Percentiles rank a stretch among this genome's conserved stretches.
Evolutionary conservation across 352 stramenopile genomes (phyloP).

Genomic region (Phytophthora fragariae): DNA sequence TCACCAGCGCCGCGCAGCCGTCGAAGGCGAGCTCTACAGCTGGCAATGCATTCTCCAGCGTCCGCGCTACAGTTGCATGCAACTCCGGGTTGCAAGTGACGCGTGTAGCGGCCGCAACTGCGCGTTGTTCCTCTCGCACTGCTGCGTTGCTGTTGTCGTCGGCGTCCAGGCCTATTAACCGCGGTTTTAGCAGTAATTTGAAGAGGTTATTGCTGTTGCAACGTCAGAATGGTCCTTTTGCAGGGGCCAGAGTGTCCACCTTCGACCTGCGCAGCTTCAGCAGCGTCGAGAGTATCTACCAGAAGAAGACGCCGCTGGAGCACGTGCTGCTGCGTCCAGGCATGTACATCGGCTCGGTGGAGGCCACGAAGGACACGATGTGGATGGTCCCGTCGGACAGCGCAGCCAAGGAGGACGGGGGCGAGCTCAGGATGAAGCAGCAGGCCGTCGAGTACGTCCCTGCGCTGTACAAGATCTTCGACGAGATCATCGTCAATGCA

Average conservation of each 20-base stretch:
- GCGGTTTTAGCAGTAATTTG: conserved; percentile 5
- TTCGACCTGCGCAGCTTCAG: conserved; percentile 33
- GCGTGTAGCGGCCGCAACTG: conserved; percentile 5
- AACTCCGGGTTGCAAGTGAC: conserved; percentile 5
- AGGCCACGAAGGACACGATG: conserved; percentile 76
- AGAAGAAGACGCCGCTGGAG: conserved; percentile 91
- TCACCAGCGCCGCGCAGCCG: conserved; percentile 23
- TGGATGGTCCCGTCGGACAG: conserved; percentile 68
- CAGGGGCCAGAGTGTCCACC: not conserved
- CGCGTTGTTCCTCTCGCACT: not conserved
- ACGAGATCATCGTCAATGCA: conserved; percentile 99
- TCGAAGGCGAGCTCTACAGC: not conserved
- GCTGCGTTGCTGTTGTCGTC: conserved; percentile 5
- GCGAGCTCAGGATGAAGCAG: conserved; percentile 67
- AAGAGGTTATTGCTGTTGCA: not conserved
- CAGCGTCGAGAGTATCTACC: conserved; percentile 85
- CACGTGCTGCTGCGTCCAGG: conserved; percentile 91
- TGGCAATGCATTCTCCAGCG: not conserved
- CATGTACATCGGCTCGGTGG: conserved; percentile 94
- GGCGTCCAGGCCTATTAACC: conserved; percentile 1
- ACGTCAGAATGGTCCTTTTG: conserved; percentile 7
- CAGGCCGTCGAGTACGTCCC: conserved; percentile 82
- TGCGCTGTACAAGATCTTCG: conserved; percentile 99
- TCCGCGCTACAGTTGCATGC: not conserved
- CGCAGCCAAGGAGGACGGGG: conserved; percentile 30